Base-by-base conservation (phyloP, 495 filamentous ascomycete species). In the Penicillium atrosanguineum region DNA sequence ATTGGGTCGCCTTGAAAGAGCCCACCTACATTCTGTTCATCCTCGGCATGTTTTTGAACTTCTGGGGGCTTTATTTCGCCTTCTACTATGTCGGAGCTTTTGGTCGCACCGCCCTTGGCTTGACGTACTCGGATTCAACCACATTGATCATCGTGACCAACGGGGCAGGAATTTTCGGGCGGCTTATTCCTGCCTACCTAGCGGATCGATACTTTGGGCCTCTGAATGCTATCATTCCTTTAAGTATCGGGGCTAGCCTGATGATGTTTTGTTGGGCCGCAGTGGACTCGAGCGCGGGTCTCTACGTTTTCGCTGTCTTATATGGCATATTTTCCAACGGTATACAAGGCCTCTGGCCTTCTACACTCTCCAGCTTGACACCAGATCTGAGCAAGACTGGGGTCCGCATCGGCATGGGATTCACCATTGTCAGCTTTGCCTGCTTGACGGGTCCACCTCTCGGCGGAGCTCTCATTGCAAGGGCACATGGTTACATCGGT, bases 371-470 rank as follows among this genome's bases (percentile, higher is more conserved):
- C 4, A 77, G 83, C 23, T 73, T 88, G 29, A 78, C 74, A 0
- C 75, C 69, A 0, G 85, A 90, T 59, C 46, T 85, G 56, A 74
- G 72, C 11, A 88, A 87, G 59, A 70, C 78, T 7, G 87, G 87
- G 0, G 78, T 81, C 36, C 68, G 86, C 14, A 83, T 88, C 71
- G 88, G 88, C 3, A 90, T 90, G 86, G 74, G 83, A 4, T 87
- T 90, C 49, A 84, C 74, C 4, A 79, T 88, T 48, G 72, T 83
- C 18, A 83, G 80, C 50, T 81, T 91, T 56, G 84, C 87, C 0
- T 76, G 70, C 38, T 64, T 91, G 46, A 87, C 84, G 12, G 87
- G 87, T 0, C 76, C 85, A n/a, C 86, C 87, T 2, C 78, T 91
- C 39, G 83, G 80, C 0, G 88, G 87, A 0, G 73, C 71, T 4